Evolutionary conservation across 148 eudicot genomes (phyloP).

Genomic region (Chenopodium formosanum): DNA sequence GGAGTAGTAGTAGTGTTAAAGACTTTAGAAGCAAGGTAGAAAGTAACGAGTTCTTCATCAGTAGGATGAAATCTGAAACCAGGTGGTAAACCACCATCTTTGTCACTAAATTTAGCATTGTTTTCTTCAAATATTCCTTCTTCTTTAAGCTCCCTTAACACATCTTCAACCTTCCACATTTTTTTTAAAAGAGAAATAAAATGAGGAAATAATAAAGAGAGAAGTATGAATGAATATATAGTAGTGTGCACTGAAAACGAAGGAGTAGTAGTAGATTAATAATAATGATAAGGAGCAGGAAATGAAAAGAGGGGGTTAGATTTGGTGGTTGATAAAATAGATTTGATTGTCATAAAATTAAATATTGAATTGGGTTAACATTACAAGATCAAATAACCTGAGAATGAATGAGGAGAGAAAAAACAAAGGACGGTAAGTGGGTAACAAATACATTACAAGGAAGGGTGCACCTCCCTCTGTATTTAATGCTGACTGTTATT

Average conservation of each 20-base stretch:
- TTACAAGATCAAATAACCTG: background rate
- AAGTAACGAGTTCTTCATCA: constrained; percentile 76
- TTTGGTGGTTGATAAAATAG: constrained; percentile 8
- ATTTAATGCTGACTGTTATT: constrained; percentile 7
- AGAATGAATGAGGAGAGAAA: background rate
- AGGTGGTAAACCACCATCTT: constrained; percentile 58
- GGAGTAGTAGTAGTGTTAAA: constrained; percentile 9
- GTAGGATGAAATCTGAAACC: constrained; percentile 83
- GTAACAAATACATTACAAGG: no score
- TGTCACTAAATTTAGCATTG: background rate
- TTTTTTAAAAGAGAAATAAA: background rate
- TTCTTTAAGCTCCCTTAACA: constrained; percentile 47
- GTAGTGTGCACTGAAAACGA: constrained; percentile 14
- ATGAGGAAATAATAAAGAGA: background rate
- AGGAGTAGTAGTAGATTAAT: background rate
- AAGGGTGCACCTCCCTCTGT: no score
- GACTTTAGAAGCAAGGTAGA: constrained; percentile 71
- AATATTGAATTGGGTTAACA: no score
- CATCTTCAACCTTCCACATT: constrained; percentile 58
- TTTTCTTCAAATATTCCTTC: constrained; percentile 13
- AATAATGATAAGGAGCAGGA: background rate
- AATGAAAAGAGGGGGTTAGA: no score
- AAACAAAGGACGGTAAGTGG: background rate
- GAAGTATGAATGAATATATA: no score
- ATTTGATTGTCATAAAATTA: constrained; percentile 25